These are phyloP conservation scores for Chionographis japonica DNA, from an alignment of 106 monocot genomes.

Conservation along the genomic window DNA sequence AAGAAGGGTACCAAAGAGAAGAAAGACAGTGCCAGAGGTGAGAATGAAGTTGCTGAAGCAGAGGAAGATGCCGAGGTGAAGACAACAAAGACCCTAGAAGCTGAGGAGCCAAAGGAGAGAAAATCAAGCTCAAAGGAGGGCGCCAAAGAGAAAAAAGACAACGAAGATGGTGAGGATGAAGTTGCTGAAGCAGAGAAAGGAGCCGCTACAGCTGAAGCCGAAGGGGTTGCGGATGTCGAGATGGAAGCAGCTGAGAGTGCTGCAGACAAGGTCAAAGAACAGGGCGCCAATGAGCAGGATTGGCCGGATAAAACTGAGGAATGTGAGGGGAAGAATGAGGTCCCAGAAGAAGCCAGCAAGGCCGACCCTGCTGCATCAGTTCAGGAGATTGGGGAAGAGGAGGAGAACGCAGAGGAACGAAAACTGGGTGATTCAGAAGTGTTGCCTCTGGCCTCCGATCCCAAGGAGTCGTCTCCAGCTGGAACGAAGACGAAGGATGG, in stretches of 20 bases:
- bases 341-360: background rate
- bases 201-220: too few species aligned
- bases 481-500: background rate
- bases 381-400: background rate
- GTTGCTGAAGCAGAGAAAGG: constrained; percentile 2
- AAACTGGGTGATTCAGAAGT: background rate
- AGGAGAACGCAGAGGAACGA: background rate
- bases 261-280: background rate
- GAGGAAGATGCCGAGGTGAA: constrained; percentile 21
- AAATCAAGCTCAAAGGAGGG: constrained; percentile 41
- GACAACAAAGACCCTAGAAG: constrained; percentile 33
- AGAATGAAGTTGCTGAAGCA: too few species aligned
- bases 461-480: too few species aligned
- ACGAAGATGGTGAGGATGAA: background rate
- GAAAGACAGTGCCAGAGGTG: too few species aligned
- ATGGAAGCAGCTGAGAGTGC: constrained; percentile 12
- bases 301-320: background rate
- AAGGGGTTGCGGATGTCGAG: constrained; percentile 9
- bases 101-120: constrained; percentile 44
- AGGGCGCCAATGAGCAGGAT: background rate
- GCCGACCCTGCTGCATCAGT: background rate
- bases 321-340: background rate
- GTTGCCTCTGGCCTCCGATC: background rate
- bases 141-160: constrained; percentile 3
- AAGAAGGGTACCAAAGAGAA: too few species aligned